Percentiles rank a stretch among this genome's conserved stretches.
These are phyloP conservation scores for Pseudozyma sp. DNA, from an alignment of 1,284 basidiomycete species.

Conservation along the genomic window DNA sequence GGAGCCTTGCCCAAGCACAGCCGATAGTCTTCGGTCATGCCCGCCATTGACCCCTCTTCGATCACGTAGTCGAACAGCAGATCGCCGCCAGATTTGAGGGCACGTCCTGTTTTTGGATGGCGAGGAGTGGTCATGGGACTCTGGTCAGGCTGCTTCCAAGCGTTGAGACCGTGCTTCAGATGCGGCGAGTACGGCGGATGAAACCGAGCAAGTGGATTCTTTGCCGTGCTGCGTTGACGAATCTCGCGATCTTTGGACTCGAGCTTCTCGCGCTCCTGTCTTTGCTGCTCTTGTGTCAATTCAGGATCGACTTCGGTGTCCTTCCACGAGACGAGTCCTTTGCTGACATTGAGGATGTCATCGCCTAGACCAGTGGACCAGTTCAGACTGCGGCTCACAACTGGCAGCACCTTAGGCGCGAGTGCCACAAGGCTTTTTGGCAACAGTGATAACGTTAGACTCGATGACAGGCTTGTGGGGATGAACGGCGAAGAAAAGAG, in stretches of 20 bases:
- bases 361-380: constrained; percentile 22
- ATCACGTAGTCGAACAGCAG: constrained; percentile 28
- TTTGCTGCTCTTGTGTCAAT: constrained; percentile 11
- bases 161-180: constrained; percentile 19
- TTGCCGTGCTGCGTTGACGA: constrained; percentile 11
- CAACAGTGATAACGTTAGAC: constrained; percentile 15
- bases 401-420: constrained; percentile 13
- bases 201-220: constrained; percentile 22
- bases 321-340: constrained; percentile 15
- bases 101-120: constrained; percentile 23
- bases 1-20: constrained; percentile 29
- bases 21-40: constrained; percentile 28
- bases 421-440: constrained; percentile 22
- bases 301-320: constrained; percentile 12
- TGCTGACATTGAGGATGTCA: constrained; percentile 21
- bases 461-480: constrained; percentile 16
- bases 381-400: constrained; percentile 6
- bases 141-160: constrained; percentile 18
- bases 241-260: constrained; percentile 24
- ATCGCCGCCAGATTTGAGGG: constrained; percentile 18
- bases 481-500: constrained; percentile 25
- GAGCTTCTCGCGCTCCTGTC: constrained; percentile 9
- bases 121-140: neutral
- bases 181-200: constrained; percentile 32
- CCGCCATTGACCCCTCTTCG: constrained; percentile 23